Conservation (phyloP, 1,139 yeast genomes). For the Kodamaea arcana region DNA sequence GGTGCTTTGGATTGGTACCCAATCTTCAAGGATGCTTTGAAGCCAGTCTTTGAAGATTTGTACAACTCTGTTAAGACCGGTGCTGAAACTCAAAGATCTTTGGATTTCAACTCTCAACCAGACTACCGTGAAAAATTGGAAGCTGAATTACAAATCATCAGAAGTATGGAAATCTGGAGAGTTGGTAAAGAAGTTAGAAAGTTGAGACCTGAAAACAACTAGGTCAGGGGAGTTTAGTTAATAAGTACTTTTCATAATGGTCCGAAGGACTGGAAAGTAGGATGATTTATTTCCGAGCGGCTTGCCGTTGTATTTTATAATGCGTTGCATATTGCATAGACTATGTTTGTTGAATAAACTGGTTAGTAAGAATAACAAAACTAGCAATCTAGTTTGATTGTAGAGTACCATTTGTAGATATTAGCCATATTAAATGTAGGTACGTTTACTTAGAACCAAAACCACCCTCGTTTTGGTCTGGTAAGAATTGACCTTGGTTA, state of each 20-base stretch:
- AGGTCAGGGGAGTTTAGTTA: slow-evolving; percentile 20
- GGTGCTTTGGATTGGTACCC: slow-evolving; percentile 99
- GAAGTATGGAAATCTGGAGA: slow-evolving; percentile 98
- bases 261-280: slow-evolving; percentile 31
- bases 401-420: too few relatives aligned
- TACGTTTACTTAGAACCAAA: too few relatives aligned
- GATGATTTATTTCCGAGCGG: slow-evolving; percentile 21
- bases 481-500: too few relatives aligned
- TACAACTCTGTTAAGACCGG: slow-evolving; percentile 96
- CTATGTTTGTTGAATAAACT: slow-evolving; percentile 45
- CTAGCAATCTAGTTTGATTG: too few relatives aligned
- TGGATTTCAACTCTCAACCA: slow-evolving; percentile 95
- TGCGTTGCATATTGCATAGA: slow-evolving; percentile 15
- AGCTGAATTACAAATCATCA: slow-evolving; percentile 86
- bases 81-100: slow-evolving; percentile 94
- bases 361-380: too few relatives aligned
- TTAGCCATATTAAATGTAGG: too few relatives aligned
- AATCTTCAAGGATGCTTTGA: slow-evolving; percentile 95
- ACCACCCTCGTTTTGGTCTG: too few relatives aligned
- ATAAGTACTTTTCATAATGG: slow-evolving; percentile 17
- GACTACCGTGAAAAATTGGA: slow-evolving; percentile 98
- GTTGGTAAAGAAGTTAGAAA: slow-evolving; percentile 99
- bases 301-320: slow-evolving; percentile 10
- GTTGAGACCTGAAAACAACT: slow-evolving; percentile 98
- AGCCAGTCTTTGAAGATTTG: slow-evolving; percentile 95